These are phyloP conservation scores for Omphalea diandra DNA, from an alignment of 441 rosid genomes.

Conservation along the genomic window DNA sequence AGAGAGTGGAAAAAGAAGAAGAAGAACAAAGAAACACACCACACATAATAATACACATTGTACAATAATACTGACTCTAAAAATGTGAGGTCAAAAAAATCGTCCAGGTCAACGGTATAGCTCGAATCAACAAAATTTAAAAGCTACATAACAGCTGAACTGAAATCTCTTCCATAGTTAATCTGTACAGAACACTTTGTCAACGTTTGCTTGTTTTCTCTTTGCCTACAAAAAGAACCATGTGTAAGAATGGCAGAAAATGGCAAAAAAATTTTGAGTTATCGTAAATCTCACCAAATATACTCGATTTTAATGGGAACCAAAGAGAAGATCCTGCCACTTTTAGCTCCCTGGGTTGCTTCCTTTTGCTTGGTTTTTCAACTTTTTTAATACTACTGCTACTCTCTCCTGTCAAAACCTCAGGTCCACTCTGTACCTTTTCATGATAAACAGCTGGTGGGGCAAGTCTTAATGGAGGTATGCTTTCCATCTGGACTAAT, in stretches of 20 bases:
- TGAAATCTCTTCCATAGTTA: slow-evolving; percentile 17
- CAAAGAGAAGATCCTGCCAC: slow-evolving; percentile 69
- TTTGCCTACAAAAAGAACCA: slow-evolving; percentile 46
- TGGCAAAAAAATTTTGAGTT: background rate
- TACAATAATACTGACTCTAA: background rate
- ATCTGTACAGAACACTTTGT: slow-evolving; percentile 24
- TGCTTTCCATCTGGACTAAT: slow-evolving; percentile 62
- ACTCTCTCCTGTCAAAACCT: slow-evolving; percentile 58
- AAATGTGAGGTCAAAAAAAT: slow-evolving; percentile 13
- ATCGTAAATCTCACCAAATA: slow-evolving; percentile 58
- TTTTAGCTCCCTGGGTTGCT: slow-evolving; percentile 51
- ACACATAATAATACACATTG: too few relatives aligned
- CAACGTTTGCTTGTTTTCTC: slow-evolving; percentile 46
- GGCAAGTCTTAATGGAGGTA: slow-evolving; percentile 82
- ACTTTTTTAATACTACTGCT: slow-evolving; percentile 37
- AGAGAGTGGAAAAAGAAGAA: too few relatives aligned
- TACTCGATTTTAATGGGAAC: slow-evolving; percentile 58
- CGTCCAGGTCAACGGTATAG: too few relatives aligned
- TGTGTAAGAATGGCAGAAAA: background rate
- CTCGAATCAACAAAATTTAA: slow-evolving; percentile 61
- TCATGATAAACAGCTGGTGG: slow-evolving; percentile 96
- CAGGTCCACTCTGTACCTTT: slow-evolving; percentile 64
- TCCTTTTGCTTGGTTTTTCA: slow-evolving; percentile 44
- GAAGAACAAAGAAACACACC: too few relatives aligned
- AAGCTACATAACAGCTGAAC: slow-evolving; percentile 41